Evolutionary conservation across 106 monocot genomes (phyloP).

Genomic region (Acorus calamus): DNA sequence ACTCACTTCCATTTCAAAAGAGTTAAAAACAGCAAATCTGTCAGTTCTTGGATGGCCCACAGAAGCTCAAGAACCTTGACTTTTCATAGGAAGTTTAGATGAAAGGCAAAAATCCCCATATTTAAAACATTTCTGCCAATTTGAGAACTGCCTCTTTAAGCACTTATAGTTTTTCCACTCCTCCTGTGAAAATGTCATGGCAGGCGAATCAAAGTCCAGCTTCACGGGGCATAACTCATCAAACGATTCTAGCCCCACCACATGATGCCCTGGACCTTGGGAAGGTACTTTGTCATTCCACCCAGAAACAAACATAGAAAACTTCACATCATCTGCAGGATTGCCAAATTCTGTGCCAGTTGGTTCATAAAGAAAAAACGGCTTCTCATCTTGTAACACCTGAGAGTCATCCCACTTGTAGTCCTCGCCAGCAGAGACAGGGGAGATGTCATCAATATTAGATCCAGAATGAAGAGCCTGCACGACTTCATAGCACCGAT

Average conservation of each 20-base stretch:
- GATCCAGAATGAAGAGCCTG: slow-evolving; percentile 18
- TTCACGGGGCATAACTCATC: slow-evolving; percentile 37
- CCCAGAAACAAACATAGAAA: slow-evolving; percentile 54
- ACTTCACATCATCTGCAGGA: slow-evolving; percentile 30
- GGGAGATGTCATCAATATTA: slow-evolving; percentile 19
- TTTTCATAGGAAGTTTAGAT: slow-evolving; percentile 13
- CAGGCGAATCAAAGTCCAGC: slow-evolving; percentile 36
- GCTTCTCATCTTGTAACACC: slow-evolving; percentile 20
- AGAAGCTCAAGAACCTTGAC: too few species aligned
- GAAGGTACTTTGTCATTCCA: slow-evolving; percentile 7
- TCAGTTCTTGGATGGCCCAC: too few species aligned
- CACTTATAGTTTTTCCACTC: slow-evolving; percentile 38
- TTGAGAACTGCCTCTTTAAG: slow-evolving; percentile 37
- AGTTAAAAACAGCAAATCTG: too few species aligned
- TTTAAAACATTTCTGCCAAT: slow-evolving; percentile 46
- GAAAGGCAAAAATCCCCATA: slow-evolving; percentile 56
- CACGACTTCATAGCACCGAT: slow-evolving; percentile 13
- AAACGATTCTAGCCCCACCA: slow-evolving; percentile 19
- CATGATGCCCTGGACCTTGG: slow-evolving; percentile 9
- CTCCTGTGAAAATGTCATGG: slow-evolving; percentile 13
- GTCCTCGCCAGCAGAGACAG: slow-evolving; percentile 34
- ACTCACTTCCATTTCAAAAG: too few species aligned
- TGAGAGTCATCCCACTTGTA: slow-evolving; percentile 15
- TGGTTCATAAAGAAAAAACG: slow-evolving; percentile 47
- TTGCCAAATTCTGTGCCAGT: background rate